Evolutionary conservation across 306 rosid genomes (phyloP).

Genomic region (Fragaria iinumae): DNA sequence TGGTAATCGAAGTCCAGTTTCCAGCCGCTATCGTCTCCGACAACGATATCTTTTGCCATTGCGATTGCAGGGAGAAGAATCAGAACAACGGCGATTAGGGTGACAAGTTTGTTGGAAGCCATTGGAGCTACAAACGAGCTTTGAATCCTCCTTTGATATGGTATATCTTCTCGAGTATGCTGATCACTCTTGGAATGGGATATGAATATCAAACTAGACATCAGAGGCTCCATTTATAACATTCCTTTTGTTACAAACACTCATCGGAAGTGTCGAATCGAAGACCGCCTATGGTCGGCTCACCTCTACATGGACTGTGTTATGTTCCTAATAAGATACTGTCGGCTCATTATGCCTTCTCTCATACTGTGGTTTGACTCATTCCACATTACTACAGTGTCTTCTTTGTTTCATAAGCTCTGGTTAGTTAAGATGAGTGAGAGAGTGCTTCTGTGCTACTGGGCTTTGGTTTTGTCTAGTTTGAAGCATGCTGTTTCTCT

Average conservation of each 20-base stretch:
- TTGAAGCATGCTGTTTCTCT: background rate
- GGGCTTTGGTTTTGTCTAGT: background rate
- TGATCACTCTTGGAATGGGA: background rate
- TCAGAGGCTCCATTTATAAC: constrained; percentile 1
- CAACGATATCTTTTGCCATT: constrained; percentile 9
- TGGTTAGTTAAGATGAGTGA: background rate
- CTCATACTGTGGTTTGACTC: background rate
- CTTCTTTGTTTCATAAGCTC: background rate
- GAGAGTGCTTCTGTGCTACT: background rate
- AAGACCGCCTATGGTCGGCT: constrained; percentile 15
- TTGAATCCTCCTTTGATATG: background rate
- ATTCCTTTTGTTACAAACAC: background rate
- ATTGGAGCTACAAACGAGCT: background rate
- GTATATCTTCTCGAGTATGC: background rate
- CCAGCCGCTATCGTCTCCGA: constrained; percentile 28
- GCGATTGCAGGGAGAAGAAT: constrained; percentile 19
- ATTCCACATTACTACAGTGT: background rate
- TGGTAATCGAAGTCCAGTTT: constrained; percentile 4
- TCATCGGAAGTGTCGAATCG: background rate
- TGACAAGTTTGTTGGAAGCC: background rate
- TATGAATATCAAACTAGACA: background rate
- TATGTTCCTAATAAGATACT: background rate
- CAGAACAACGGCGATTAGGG: background rate
- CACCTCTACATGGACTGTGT: background rate
- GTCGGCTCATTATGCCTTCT: background rate